phyloP scores from a whole-genome alignment of 768 basidiomycete species.

The Termitomyces sp. region DNA sequence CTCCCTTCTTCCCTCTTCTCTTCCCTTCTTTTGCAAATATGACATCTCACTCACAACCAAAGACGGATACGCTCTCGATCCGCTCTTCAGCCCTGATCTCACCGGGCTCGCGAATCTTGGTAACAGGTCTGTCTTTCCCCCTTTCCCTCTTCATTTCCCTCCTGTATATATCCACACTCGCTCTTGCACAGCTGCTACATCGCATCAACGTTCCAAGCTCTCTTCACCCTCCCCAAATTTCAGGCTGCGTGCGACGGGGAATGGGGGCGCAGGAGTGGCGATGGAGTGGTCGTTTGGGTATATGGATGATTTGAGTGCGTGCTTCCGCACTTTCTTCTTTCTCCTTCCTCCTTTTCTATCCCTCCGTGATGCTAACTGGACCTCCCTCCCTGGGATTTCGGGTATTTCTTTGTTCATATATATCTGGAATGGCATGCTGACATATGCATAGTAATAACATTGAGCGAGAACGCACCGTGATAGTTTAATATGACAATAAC shows the following conservation, averaged over 20 bases:
- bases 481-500: too few relatives aligned
- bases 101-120: slow-evolving; percentile 93
- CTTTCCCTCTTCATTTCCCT: background rate
- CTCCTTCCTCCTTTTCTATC: too few relatives aligned
- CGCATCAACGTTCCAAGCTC: slow-evolving; percentile 85
- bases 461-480: too few relatives aligned
- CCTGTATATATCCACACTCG: too few relatives aligned
- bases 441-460: too few relatives aligned
- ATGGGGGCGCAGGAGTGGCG: slow-evolving; percentile 69
- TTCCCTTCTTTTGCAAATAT: slow-evolving; percentile 70
- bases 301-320: slow-evolving; percentile 88
- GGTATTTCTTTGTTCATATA: too few relatives aligned
- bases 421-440: too few relatives aligned
- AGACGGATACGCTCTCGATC: slow-evolving; percentile 83
- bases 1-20: background rate
- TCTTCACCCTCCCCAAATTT: slow-evolving; percentile 82
- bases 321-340: too few relatives aligned
- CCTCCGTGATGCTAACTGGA: too few relatives aligned
- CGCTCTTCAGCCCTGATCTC: slow-evolving; percentile 82
- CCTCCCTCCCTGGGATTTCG: too few relatives aligned
- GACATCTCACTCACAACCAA: slow-evolving; percentile 90
- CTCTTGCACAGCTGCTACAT: slow-evolving; percentile 79
- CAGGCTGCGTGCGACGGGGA: slow-evolving; percentile 81
- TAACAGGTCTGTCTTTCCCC: slow-evolving; percentile 66
- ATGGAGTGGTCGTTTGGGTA: slow-evolving; percentile 97